Conservation (phyloP, 371 early-diverging fungal species). For the Syncephalastrum racemosum region DNA sequence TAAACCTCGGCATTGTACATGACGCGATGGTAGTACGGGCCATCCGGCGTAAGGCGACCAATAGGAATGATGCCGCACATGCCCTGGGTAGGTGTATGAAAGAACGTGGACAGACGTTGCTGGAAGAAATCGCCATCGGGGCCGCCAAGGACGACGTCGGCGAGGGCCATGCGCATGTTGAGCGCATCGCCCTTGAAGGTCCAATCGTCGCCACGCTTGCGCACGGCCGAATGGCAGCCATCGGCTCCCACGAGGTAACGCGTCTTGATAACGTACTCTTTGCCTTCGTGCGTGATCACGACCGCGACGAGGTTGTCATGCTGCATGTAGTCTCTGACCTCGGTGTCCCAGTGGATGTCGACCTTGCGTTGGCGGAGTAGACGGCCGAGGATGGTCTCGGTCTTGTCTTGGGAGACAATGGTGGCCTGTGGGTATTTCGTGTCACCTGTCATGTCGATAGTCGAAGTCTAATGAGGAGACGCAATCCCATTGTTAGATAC, state of each 20-base stretch:
- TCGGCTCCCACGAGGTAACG: constrained; percentile 35
- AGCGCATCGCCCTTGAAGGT: constrained; percentile 29
- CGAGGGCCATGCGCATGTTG: constrained; percentile 19
- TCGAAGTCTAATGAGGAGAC: neutral
- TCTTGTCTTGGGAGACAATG: constrained; percentile 20
- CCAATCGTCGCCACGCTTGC: constrained; percentile 26
- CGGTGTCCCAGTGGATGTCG: constrained; percentile 24
- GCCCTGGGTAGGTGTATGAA: no score
- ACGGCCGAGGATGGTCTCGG: constrained; percentile 10
- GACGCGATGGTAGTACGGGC: constrained; percentile 9
- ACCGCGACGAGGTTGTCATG: constrained; percentile 24
- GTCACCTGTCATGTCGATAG: constrained; percentile 9
- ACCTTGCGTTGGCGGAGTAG: constrained; percentile 4
- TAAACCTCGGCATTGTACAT: constrained; percentile 12
- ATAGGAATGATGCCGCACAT: constrained; percentile 11
- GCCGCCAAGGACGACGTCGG: constrained; percentile 19
- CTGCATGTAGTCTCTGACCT: constrained; percentile 27
- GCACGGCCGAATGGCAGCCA: constrained; percentile 29
- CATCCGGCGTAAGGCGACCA: constrained; percentile 1
- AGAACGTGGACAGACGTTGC: no score
- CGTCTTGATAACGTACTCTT: constrained; percentile 11
- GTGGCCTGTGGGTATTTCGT: constrained; percentile 22
- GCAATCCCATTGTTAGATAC: no score
- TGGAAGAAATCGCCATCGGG: no score
- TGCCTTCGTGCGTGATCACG: constrained; percentile 1